These are phyloP conservation scores for Trametes polyzona DNA, from an alignment of 1,284 basidiomycete genomes.

Conservation along the genomic window DNA sequence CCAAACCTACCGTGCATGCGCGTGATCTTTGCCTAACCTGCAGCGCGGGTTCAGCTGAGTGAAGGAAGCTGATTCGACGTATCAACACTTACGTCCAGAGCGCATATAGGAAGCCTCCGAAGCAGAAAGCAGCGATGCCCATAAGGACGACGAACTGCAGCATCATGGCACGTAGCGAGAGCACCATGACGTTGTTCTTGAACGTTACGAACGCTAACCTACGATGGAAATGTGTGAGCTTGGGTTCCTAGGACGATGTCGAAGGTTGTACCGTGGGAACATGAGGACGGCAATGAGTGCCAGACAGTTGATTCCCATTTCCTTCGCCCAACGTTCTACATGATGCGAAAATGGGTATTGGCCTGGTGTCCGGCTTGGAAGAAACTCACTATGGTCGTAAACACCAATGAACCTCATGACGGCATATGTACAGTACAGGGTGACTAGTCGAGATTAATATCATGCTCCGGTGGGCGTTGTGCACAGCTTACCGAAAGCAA, in stretches of 20 bases:
- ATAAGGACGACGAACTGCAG: constrained; percentile 80
- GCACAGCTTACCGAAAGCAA: constrained; percentile 70
- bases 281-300: constrained; percentile 83
- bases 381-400: constrained; percentile 55
- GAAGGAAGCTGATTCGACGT: neutral
- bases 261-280: constrained; percentile 70
- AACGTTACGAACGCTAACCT: constrained; percentile 88
- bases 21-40: constrained; percentile 22
- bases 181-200: constrained; percentile 83
- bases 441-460: constrained; percentile 49
- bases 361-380: neutral
- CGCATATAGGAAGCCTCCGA: constrained; percentile 89
- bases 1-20: constrained; percentile 11
- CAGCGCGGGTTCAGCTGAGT: neutral
- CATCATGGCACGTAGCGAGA: constrained; percentile 82
- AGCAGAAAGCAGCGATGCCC: constrained; percentile 89
- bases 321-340: constrained; percentile 62
- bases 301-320: constrained; percentile 73
- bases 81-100: constrained; percentile 76
- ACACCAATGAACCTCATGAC: constrained; percentile 75
- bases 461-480: neutral
- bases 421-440: constrained; percentile 78
- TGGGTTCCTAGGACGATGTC: neutral
- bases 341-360: neutral
- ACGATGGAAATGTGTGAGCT: neutral